These are phyloP conservation scores for Suillus lakei DNA, from an alignment of 768 basidiomycete species.

Conservation along the genomic window DNA sequence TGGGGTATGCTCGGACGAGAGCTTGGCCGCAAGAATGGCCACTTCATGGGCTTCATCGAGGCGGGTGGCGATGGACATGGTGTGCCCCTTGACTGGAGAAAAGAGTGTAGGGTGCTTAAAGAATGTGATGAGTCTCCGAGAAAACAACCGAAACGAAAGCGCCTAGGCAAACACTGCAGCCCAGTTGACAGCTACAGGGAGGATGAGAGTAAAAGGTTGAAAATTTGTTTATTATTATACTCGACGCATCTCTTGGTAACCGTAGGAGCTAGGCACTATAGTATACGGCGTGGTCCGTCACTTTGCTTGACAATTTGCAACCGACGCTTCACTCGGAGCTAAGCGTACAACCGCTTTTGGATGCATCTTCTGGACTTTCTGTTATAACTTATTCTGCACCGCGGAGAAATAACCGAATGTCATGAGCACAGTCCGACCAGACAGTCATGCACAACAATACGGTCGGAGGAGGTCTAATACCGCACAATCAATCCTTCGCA, in stretches of 20 bases:
- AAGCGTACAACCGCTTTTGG: constrained; percentile 1
- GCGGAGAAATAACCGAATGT: constrained; percentile 8
- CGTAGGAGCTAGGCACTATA: background rate
- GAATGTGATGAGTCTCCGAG: background rate
- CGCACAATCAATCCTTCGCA: constrained; percentile 64
- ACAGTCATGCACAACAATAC: constrained; percentile 59
- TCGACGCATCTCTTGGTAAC: background rate
- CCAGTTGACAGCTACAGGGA: background rate
- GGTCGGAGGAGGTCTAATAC: constrained; percentile 77
- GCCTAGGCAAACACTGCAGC: background rate
- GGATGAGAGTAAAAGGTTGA: background rate
- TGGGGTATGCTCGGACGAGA: constrained; percentile 18
- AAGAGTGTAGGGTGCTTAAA: background rate
- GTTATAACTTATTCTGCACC: background rate
- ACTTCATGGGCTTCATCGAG: constrained; percentile 22
- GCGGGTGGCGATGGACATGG: constrained; percentile 9
- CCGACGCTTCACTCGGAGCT: background rate
- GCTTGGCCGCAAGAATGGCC: constrained; percentile 14
- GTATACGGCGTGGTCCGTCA: background rate
- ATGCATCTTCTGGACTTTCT: background rate
- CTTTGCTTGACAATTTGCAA: background rate
- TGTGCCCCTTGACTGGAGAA: background rate
- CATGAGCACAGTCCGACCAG: constrained; percentile 67
- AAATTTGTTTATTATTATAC: background rate
- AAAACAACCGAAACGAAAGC: background rate